These are phyloP conservation scores for Penicillium soppii DNA, from an alignment of 495 filamentous ascomycete genomes.

Conservation along the genomic window DNA sequence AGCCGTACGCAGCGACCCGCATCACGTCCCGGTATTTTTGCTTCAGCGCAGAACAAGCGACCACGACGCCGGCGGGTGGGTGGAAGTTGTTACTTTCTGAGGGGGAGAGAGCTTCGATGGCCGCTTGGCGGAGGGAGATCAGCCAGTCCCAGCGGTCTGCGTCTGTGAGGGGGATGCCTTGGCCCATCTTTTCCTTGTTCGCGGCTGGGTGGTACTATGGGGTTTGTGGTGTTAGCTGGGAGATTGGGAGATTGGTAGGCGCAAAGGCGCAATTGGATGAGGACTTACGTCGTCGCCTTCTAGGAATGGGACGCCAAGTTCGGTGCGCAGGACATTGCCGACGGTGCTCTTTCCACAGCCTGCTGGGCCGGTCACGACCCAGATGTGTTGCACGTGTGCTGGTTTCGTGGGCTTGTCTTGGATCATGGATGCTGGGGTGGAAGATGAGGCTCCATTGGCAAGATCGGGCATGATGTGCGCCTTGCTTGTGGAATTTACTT, in stretches of 20 bases:
- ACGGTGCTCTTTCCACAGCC: conserved; percentile 97
- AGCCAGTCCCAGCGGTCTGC: conserved; percentile 99
- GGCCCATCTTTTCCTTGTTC: conserved; percentile 93
- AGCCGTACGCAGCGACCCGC: conserved; percentile 78
- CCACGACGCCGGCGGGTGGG: conserved; percentile 73
- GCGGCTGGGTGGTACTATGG: conserved; percentile 77
- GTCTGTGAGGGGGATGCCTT: conserved; percentile 85
- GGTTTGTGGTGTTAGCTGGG: neutral
- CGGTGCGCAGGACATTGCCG: conserved; percentile 70
- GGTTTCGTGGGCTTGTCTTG: conserved; percentile 15
- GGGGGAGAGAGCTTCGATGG: conserved; percentile 61
- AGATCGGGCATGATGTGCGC: conserved; percentile 22
- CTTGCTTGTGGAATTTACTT: conserved; percentile 25
- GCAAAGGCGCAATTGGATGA: neutral
- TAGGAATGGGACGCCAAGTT: conserved; percentile 76
- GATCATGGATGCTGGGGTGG: conserved; percentile 21
- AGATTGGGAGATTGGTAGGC: conserved; percentile 8
- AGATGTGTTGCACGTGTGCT: conserved; percentile 72
- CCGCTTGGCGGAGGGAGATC: conserved; percentile 79
- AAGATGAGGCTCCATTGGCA: conserved; percentile 18
- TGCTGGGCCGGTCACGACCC: conserved; percentile 95
- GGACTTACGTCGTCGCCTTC: conserved; percentile 91
- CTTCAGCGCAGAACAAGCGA: conserved; percentile 96
- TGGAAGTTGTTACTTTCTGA: conserved; percentile 40
- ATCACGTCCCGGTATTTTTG: conserved; percentile 97